A percentile compares a stretch with the other conserved stretches of the same genome.
phyloP scores from a whole-genome alignment of 805 yeast species.

The Myxozyma geophila region DNA sequence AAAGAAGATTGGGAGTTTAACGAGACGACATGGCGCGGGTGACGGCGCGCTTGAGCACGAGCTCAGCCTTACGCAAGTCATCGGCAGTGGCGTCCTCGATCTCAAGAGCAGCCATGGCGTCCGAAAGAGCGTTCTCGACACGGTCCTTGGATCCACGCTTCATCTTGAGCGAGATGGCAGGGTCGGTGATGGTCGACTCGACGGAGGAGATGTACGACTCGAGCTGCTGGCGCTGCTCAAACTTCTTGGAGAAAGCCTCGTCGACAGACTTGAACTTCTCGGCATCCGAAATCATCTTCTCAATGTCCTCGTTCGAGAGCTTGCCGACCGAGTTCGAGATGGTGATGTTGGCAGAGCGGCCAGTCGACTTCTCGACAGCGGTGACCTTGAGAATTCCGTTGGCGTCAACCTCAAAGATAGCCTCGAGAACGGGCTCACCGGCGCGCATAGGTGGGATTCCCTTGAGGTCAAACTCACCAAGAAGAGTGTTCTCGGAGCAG shows the following conservation, averaged over 20 bases:
- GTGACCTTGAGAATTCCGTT: slow-evolving; percentile 99
- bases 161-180: slow-evolving; percentile 94
- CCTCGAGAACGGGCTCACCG: slow-evolving; percentile 99
- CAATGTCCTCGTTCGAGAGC: slow-evolving; percentile 94
- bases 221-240: slow-evolving; percentile 98
- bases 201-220: slow-evolving; percentile 97
- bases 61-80: slow-evolving; percentile 98
- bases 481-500: slow-evolving; percentile 95
- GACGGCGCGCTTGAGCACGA: slow-evolving; percentile 98
- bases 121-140: slow-evolving; percentile 97
- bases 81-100: slow-evolving; percentile 95
- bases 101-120: slow-evolving; percentile 97
- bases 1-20: slow-evolving; percentile 13
- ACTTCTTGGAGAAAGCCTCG: slow-evolving; percentile 99
- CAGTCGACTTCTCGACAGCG: slow-evolving; percentile 98
- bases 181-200: slow-evolving; percentile 97
- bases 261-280: slow-evolving; percentile 99
- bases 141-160: slow-evolving; percentile 97
- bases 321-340: slow-evolving; percentile 99
- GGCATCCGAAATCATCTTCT: slow-evolving; percentile 98
- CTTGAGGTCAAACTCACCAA: slow-evolving; percentile 98
- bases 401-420: slow-evolving; percentile 98
- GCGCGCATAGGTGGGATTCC: slow-evolving; percentile 98
- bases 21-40: slow-evolving; percentile 36
- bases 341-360: slow-evolving; percentile 97